Conservation (phyloP, 2,329 filamentous ascomycete species). For the Colletotrichum tropicale region DNA sequence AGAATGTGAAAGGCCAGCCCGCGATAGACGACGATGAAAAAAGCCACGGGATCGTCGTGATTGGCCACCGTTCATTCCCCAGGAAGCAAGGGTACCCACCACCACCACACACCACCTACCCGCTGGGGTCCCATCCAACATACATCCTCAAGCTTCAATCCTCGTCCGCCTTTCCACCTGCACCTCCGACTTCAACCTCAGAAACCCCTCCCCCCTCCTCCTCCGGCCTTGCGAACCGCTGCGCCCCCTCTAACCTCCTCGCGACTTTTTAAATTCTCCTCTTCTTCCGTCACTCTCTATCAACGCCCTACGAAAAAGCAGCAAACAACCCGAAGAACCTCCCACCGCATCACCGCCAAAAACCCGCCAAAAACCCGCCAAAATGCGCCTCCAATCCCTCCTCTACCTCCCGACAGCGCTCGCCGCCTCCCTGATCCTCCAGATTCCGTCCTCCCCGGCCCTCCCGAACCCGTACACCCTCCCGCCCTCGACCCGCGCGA, state of each 20-base stretch:
- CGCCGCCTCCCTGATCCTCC: constrained; percentile 49
- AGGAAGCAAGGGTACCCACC: not conserved
- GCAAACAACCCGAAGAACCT: not conserved
- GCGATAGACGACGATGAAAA: constrained; percentile 1
- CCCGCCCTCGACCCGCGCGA: constrained; percentile 71
- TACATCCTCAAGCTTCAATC: not conserved
- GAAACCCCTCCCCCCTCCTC: not conserved
- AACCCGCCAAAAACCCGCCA: not conserved
- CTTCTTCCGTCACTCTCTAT: not conserved
- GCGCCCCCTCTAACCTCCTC: not conserved
- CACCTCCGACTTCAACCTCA: not conserved
- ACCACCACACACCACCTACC: not conserved
- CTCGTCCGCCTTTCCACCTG: not conserved
- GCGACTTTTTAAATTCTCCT: not conserved
- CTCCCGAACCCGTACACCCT: constrained; percentile 57
- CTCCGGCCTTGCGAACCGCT: not conserved
- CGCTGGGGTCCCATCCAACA: not conserved
- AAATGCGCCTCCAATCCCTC: constrained; percentile 41
- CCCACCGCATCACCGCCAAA: not conserved
- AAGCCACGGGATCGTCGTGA: not conserved
- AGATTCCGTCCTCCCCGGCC: constrained; percentile 38
- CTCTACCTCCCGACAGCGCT: constrained; percentile 34
- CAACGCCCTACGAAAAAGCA: not conserved
- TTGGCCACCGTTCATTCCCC: not conserved
- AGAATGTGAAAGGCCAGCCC: not conserved